Base-by-base conservation (phyloP, 164 flowering plant species). In the Litsea cubeba region DNA sequence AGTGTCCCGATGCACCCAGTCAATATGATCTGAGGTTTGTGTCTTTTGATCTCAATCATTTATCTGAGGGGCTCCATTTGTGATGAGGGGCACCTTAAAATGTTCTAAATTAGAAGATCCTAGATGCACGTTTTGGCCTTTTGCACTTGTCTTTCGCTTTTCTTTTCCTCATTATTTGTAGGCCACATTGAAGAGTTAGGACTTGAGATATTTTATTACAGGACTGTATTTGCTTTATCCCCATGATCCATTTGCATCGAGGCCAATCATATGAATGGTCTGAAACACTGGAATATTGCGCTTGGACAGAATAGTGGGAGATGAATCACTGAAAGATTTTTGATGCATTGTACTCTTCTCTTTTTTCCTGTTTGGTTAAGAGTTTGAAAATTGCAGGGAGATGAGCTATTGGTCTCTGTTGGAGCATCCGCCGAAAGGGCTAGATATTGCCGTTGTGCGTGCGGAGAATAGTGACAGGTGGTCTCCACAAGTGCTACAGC, bases 381-480 rank as follows among this genome's bases (percentile, higher is more conserved):
- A 22, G 50, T 28, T 12, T 46, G 23, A 75, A 76, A 71, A 35
- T 67, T 79, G 60, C 74, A 95, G 99, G 83, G 90, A 88, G 84
- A 90, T 35, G 63, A 86, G 84, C 66, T 95, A 92, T 76, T 93
- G 94, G 97, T 76, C 91, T 75, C 67, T 95, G 68, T 74, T 95
- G 79, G 99, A 95, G 86, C 79, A 88, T 62, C 94, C 95, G 15
- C 94, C 99, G 6, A 80, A 85, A 64, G 95, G 90, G 49, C 79
- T 81, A 73, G 90, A 95, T 72, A 83, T 93, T 46, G 75, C 77
- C 12, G 75, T 92, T 50, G 94, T 90, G 23, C 92, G 85, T 67
- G 99, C 99, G n/a, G 97, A 92, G 78, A 91, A 90, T 62, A 95
- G 99, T 76, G 98, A 92, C 75, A 82, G 97, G 67, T 95, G 99